Evolutionary conservation across 352 stramenopile species (phyloP).

Genomic region (Phytophthora parvispora): DNA sequence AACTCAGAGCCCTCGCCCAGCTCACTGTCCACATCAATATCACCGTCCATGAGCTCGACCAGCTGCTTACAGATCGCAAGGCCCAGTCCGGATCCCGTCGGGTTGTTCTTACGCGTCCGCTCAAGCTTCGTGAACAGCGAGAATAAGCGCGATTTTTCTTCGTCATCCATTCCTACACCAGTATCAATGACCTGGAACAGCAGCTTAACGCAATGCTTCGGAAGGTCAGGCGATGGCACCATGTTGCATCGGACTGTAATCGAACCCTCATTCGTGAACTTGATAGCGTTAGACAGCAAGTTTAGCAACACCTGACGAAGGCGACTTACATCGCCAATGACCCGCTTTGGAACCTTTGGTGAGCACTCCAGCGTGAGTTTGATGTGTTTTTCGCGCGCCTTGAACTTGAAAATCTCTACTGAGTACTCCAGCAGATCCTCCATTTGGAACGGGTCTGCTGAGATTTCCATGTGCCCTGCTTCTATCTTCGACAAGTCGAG

Average conservation of each 20-base stretch:
- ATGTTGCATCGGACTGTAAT: constrained; percentile 74
- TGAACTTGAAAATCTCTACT: constrained; percentile 88
- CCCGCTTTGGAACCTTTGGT: constrained; percentile 58
- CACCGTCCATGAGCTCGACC: constrained; percentile 76
- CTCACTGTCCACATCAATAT: constrained; percentile 79
- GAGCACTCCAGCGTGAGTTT: constrained; percentile 76
- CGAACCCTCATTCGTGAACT: constrained; percentile 80
- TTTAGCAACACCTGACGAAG: constrained; percentile 82
- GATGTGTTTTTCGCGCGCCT: constrained; percentile 84
- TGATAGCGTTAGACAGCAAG: constrained; percentile 82
- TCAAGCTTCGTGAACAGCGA: constrained; percentile 77
- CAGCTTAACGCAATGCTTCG: constrained; percentile 69
- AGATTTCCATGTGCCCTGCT: constrained; percentile 88
- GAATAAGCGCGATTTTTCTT: constrained; percentile 73
- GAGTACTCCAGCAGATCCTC: constrained; percentile 79
- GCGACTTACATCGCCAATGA: constrained; percentile 72
- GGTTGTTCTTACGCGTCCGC: constrained; percentile 75
- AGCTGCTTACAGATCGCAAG: constrained; percentile 84
- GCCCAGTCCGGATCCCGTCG: constrained; percentile 69
- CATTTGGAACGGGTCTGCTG: constrained; percentile 82
- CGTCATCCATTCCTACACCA: constrained; percentile 71
- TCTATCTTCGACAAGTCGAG: constrained; percentile 94
- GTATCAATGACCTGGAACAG: constrained; percentile 81
- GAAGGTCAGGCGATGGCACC: constrained; percentile 62
- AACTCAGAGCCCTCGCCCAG: constrained; percentile 74